Conservation (phyloP, 2,329 filamentous ascomycete genomes). For the Trichoderma sp. region DNA sequence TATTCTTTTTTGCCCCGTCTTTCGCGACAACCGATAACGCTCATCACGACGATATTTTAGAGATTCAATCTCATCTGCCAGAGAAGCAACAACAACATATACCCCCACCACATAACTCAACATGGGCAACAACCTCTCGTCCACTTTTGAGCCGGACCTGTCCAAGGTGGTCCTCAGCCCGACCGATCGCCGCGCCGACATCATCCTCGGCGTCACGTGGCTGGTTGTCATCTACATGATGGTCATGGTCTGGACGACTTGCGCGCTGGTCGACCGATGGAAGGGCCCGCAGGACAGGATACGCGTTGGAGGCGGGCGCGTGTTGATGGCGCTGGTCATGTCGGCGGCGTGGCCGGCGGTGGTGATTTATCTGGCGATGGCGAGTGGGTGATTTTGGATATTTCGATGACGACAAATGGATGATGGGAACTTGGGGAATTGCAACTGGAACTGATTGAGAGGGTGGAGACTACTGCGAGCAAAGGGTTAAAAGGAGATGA, state of each 20-base stretch:
- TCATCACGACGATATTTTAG: not conserved
- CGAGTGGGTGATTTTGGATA: constrained; percentile 18
- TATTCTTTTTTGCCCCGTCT: not conserved
- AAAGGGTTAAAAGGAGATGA: not conserved
- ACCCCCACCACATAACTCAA: not conserved
- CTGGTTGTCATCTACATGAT: constrained; percentile 39
- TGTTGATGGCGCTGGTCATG: constrained; percentile 38
- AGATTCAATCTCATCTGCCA: not conserved
- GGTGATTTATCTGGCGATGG: constrained; percentile 38
- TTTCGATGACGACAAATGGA: not conserved
- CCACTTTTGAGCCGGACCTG: constrained; percentile 41
- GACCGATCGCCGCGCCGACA: constrained; percentile 35
- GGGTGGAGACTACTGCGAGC: not conserved
- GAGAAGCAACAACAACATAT: not conserved
- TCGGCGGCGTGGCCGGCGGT: constrained; percentile 43
- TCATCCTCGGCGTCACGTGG: constrained; percentile 42
- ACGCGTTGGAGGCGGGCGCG: constrained; percentile 33
- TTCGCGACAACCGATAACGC: not conserved
- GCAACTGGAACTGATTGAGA: not conserved
- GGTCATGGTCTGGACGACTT: constrained; percentile 47
- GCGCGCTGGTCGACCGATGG: constrained; percentile 47
- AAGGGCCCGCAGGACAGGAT: constrained; percentile 42
- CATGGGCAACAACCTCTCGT: constrained; percentile 49
- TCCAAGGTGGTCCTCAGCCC: constrained; percentile 39
- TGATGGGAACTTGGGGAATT: not conserved